Evolutionary conservation across 352 stramenopile species (phyloP), one percentile per base, ranked within the genome.

Genomic region (Pythium volutum): DNA sequence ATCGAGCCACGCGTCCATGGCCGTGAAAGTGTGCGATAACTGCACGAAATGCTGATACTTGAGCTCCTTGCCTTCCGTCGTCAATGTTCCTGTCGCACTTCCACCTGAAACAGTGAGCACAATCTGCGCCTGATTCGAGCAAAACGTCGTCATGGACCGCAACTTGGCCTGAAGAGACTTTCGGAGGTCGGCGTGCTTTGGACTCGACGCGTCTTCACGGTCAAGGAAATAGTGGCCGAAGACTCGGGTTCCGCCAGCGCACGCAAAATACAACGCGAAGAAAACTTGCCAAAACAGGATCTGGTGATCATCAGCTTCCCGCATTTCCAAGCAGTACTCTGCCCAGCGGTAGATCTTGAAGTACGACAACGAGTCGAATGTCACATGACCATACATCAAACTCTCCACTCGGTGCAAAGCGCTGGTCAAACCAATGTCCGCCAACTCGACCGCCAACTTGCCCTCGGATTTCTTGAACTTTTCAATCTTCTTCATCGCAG

Each of bases 1-100:
- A 60, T 94, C 87, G 11, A 95, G 72, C 87, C 87, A 95, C 29
- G 84, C 78, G 56, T 94, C 84, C 87, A 95, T 94, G 12, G 83
- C 87, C 29, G 83, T 87, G 56, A 74, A 79, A 22, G 74, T 70
- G 33, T 74, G 68, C 0, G 71, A 73, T 9, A 79, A 47, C 47
- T 76, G 61, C 6, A 70, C 64, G 31, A 64, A 72, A 43, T 69
- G 60, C 12, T 72, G 71, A 39, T 73, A 71, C 47, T 50, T 66
- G 9, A 60, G 59, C 29, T 74, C 64, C 25, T 73, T 74, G 3
- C 70, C 63, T 52, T 74, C 67, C 14, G 25, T 55, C 16, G 67
- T 71, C 38, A 71, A 18, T 22, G 52, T 58, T 18, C 55, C 55
- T 0, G 58, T 69, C 2, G 45, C 55, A 25, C 53, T 68, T 36